Base-by-base conservation (phyloP, 768 basidiomycete genomes). In the Boletus vermiculosoides region DNA sequence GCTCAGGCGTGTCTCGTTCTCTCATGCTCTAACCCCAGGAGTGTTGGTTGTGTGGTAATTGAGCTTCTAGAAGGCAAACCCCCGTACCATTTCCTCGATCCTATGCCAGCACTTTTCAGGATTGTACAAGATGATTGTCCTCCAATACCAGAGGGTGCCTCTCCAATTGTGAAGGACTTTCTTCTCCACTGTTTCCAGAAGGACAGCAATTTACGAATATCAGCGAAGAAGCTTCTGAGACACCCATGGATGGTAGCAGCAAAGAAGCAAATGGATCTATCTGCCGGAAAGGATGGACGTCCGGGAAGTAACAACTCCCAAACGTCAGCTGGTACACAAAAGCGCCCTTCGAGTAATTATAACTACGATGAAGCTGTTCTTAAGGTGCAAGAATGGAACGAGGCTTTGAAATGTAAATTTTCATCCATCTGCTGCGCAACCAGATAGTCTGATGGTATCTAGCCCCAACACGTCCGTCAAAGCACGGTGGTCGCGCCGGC, bases 91-190 rank as follows among this genome's bases (percentile, higher is more conserved):
- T 90, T 88, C 65, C 83, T 98, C 41, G 93, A 94, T 60, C 97
- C 97, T 3, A 97, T 99, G 94, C 97, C 95, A 45, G 97, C 97
- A 1, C 83, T 99, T 28, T 99, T 97, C 75, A 86, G 97, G 51
- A 98, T 99, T 58, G 97, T 99, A 12, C 95, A 98, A 71, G 97
- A 99, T 68, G 97, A 98, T 70, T 90, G 86, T 65, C 96, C 97
- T 34, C 95, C 93, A 5, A 92, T 99, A 66, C 97, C 97, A 0
- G 94, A 97, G 58, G 93, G 94, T 18, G 92, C 93, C 1, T 94
- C 92, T 10, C 92, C 94, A 0, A 90, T 95, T 58, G 95, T 97
- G 60, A 92, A 96, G 65, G 94, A 98, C 72, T 99, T 99, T 66
- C 78, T 98, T 15, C 90, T 92, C 64, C 94, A 97, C 57, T 98